phyloP scores from a whole-genome alignment of 768 basidiomycete species.

The Hygrocybe coccinea region DNA sequence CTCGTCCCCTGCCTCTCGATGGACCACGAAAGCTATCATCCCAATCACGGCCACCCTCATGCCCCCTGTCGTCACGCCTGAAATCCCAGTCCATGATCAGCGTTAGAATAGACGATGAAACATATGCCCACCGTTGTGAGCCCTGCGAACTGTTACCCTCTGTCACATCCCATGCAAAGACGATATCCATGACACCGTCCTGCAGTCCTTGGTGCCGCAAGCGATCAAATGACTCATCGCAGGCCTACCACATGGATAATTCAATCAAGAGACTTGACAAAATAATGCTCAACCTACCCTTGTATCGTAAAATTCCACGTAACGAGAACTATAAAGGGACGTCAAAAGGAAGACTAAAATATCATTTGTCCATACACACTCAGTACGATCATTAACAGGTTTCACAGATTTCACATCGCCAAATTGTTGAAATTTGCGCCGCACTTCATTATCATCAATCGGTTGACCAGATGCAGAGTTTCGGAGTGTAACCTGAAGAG shows the following conservation, averaged over 20 bases:
- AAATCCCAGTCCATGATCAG: too few species aligned
- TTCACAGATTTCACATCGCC: slow-evolving; percentile 85
- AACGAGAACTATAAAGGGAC: slow-evolving; percentile 60
- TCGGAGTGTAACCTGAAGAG: slow-evolving; percentile 71
- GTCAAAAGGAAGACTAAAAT: neutral
- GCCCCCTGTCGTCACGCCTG: slow-evolving; percentile 29
- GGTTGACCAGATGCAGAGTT: slow-evolving; percentile 62
- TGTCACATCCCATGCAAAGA: slow-evolving; percentile 77
- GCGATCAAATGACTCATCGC: slow-evolving; percentile 73
- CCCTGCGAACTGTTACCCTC: slow-evolving; percentile 48
- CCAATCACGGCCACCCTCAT: slow-evolving; percentile 45
- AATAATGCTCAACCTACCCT: slow-evolving; percentile 45
- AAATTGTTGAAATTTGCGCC: slow-evolving; percentile 80
- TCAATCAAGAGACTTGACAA: slow-evolving; percentile 7
- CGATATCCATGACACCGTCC: slow-evolving; percentile 86
- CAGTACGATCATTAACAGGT: slow-evolving; percentile 56
- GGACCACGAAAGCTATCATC: slow-evolving; percentile 46
- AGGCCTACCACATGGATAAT: slow-evolving; percentile 44
- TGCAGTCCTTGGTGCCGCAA: slow-evolving; percentile 73
- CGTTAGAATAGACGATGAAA: neutral
- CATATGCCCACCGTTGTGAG: slow-evolving; percentile 33
- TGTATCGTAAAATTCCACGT: slow-evolving; percentile 92
- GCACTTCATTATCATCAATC: slow-evolving; percentile 82
- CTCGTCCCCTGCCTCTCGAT: slow-evolving; percentile 38
- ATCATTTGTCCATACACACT: slow-evolving; percentile 38